Percentiles rank a stretch among this genome's conserved stretches.
Evolutionary conservation across 345 rosid species (phyloP).

Genomic region (Salix brachista): DNA sequence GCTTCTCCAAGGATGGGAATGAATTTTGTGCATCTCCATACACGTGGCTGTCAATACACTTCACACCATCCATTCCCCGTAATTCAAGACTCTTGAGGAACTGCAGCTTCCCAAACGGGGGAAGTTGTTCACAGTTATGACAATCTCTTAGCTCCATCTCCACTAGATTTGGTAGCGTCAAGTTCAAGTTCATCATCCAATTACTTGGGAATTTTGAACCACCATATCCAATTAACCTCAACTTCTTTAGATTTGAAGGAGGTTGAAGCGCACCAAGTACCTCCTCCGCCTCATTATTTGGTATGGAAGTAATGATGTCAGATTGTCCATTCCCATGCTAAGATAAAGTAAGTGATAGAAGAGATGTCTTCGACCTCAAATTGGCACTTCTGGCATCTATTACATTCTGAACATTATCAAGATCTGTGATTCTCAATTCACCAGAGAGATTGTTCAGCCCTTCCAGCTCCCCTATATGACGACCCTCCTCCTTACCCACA

Average conservation of each 20-base stretch:
- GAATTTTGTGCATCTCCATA: background rate
- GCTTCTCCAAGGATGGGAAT: background rate
- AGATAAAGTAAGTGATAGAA: too few relatives aligned
- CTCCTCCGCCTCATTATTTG: background rate
- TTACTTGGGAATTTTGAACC: constrained; percentile 7
- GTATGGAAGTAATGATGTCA: too few relatives aligned
- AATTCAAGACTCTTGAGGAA: background rate
- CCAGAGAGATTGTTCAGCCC: too few relatives aligned
- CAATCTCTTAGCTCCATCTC: background rate
- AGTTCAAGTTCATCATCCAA: background rate
- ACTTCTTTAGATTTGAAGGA: background rate
- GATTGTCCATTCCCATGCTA: too few relatives aligned
- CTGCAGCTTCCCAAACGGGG: constrained; percentile 5
- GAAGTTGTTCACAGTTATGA: constrained; percentile 1
- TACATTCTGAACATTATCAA: too few relatives aligned
- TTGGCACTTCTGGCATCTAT: too few relatives aligned
- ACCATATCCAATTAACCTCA: background rate
- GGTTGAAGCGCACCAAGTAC: background rate
- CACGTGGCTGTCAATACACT: background rate
- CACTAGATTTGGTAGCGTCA: constrained; percentile 2
- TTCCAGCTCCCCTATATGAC: too few relatives aligned
- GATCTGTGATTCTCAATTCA: too few relatives aligned
- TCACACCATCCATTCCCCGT: background rate
- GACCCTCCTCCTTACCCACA: too few relatives aligned
- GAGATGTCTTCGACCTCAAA: too few relatives aligned